phyloP scores from a whole-genome alignment of 1,139 yeast species.

The Magnusiomyces magnusii region DNA sequence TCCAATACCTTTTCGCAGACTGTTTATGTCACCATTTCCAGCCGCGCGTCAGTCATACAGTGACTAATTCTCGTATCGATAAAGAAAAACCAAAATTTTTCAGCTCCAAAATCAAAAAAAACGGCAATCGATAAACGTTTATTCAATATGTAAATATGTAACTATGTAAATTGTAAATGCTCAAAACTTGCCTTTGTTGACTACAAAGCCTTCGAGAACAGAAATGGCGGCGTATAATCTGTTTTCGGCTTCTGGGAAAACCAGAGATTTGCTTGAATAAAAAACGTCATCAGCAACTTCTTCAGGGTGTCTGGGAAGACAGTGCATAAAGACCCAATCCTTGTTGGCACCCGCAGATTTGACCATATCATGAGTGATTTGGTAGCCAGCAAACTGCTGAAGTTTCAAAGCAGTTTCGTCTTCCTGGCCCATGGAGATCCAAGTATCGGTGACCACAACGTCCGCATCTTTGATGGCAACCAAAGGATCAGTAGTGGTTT shows the following conservation, averaged over 20 bases:
- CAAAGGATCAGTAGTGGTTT: slow-evolving; percentile 63
- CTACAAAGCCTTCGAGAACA: slow-evolving; percentile 79
- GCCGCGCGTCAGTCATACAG: too few relatives aligned
- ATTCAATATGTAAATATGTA: too few relatives aligned
- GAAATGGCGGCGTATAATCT: slow-evolving; percentile 95
- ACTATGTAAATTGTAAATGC: slow-evolving; percentile 1
- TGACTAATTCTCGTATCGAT: too few relatives aligned
- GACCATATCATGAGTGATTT: slow-evolving; percentile 63
- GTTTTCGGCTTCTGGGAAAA: slow-evolving; percentile 93
- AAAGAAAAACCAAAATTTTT: too few relatives aligned
- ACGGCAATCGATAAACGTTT: too few relatives aligned
- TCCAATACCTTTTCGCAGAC: too few relatives aligned
- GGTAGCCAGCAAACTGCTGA: slow-evolving; percentile 78
- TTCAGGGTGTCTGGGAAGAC: slow-evolving; percentile 40
- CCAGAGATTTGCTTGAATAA: slow-evolving; percentile 75
- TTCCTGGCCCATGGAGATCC: slow-evolving; percentile 98
- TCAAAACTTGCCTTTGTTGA: slow-evolving; percentile 57
- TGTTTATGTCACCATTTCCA: too few relatives aligned
- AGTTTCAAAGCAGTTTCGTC: slow-evolving; percentile 61
- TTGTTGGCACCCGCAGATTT: slow-evolving; percentile 33
- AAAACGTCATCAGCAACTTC: slow-evolving; percentile 93
- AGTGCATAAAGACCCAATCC: slow-evolving; percentile 19
- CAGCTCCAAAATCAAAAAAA: too few relatives aligned
- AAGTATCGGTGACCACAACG: slow-evolving; percentile 91
- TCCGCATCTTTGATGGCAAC: slow-evolving; percentile 68